These are phyloP conservation scores for Acer negundo DNA, from an alignment of 345 rosid species.

Conservation along the genomic window DNA sequence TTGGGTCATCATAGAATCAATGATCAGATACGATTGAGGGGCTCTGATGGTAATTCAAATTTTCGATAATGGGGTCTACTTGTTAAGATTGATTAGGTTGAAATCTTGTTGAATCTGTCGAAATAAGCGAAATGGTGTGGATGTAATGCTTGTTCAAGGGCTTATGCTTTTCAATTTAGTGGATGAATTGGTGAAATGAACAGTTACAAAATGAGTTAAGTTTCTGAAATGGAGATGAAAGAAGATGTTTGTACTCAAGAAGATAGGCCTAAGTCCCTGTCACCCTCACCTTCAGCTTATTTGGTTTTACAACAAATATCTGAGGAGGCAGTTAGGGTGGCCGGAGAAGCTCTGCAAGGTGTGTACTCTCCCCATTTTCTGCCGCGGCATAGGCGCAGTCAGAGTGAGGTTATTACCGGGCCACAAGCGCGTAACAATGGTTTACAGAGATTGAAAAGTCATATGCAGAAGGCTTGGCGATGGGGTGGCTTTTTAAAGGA, in stretches of 20 bases:
- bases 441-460: constrained; percentile 68
- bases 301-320: constrained; percentile 36
- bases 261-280: constrained; percentile 34
- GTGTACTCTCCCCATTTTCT: constrained; percentile 17
- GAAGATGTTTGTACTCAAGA: constrained; percentile 53
- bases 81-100: constrained; percentile 3
- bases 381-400: constrained; percentile 59
- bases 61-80: constrained; percentile 8
- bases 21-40: constrained; percentile 20
- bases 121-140: constrained; percentile 13
- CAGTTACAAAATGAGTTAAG: constrained; percentile 34
- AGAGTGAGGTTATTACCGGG: constrained; percentile 45
- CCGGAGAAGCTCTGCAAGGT: constrained; percentile 44
- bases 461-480: constrained; percentile 89
- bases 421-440: constrained; percentile 33
- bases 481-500: constrained; percentile 63
- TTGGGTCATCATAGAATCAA: constrained; percentile 17
- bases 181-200: constrained; percentile 24
- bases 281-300: constrained; percentile 6
- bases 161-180: constrained; percentile 12
- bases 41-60: constrained; percentile 10
- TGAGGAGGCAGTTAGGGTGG: constrained; percentile 48
- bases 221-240: constrained; percentile 44
- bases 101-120: constrained; percentile 10
- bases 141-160: constrained; percentile 13